These are phyloP conservation scores for Camelina sativa DNA, from an alignment of 345 rosid genomes.

Conservation along the genomic window DNA sequence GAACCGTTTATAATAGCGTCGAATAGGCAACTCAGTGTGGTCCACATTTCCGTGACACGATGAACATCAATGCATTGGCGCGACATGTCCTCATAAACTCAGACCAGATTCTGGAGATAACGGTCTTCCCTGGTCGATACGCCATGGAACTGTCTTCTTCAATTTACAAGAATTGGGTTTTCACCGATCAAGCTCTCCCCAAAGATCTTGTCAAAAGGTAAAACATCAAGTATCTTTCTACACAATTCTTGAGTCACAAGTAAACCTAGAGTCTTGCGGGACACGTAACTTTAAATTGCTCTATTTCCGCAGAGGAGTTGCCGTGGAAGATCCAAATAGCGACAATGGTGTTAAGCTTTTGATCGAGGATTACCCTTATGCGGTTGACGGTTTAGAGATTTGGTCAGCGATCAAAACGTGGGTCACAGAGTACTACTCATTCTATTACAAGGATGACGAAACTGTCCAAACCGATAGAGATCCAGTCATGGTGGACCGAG, in stretches of 20 bases:
- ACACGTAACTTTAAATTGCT: not conserved
- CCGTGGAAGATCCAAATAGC: conserved; percentile 55
- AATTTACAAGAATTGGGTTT: conserved; percentile 73
- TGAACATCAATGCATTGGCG: conserved; percentile 88
- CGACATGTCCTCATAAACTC: conserved; percentile 86
- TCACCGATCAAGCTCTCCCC: conserved; percentile 85
- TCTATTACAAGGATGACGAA: conserved; percentile 69
- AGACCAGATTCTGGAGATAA: conserved; percentile 69
- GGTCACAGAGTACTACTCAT: conserved; percentile 76
- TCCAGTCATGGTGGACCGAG: conserved; percentile 94
- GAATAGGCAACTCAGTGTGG: conserved; percentile 74
- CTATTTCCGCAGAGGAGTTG: conserved; percentile 67
- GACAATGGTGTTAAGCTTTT: conserved; percentile 70
- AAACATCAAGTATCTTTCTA: not conserved
- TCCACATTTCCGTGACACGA: conserved; percentile 94
- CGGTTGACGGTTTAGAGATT: conserved; percentile 88
- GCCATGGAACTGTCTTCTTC: conserved; percentile 84
- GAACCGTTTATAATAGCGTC: conserved; percentile 89
- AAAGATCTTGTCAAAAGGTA: conserved; percentile 81
- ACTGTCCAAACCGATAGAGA: conserved; percentile 67
- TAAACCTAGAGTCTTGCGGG: not conserved
- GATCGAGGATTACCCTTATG: conserved; percentile 87
- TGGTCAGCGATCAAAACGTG: conserved; percentile 89
- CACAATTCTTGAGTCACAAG: not conserved
- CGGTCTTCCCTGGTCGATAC: conserved; percentile 76